A percentile compares a stretch with the other conserved stretches of the same genome.
These are phyloP conservation scores for Sextonia rubra DNA, from an alignment of 164 flowering plant genomes.

Conservation along the genomic window DNA sequence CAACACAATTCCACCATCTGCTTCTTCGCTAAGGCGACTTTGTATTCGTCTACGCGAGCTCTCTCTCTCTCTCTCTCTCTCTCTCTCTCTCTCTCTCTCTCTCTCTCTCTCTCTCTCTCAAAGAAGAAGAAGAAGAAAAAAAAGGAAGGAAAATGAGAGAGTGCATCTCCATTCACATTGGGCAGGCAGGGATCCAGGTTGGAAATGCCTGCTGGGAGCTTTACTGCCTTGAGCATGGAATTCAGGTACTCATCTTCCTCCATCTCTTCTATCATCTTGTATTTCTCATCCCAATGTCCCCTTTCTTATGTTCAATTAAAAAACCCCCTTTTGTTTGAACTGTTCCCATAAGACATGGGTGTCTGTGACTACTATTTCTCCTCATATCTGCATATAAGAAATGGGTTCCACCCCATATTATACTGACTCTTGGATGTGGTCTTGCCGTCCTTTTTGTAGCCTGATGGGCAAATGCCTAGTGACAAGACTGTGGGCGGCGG, in stretches of 20 bases:
- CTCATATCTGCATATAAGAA: too few relatives aligned
- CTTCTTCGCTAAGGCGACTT: background rate
- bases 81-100: background rate
- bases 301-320: too few relatives aligned
- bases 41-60: background rate
- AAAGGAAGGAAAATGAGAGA: slow-evolving; percentile 40
- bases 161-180: slow-evolving; percentile 54
- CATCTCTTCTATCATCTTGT: too few relatives aligned
- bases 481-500: slow-evolving; percentile 60
- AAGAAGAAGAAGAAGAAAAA: background rate
- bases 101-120: background rate
- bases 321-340: too few relatives aligned
- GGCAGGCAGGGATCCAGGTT: slow-evolving; percentile 51
- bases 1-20: background rate
- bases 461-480: slow-evolving; percentile 71
- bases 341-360: too few relatives aligned
- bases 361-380: too few relatives aligned
- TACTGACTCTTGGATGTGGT: background rate
- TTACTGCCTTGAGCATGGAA: slow-evolving; percentile 47
- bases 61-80: too few relatives aligned
- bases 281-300: too few relatives aligned
- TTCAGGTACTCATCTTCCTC: slow-evolving; percentile 24
- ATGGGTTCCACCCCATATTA: background rate
- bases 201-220: slow-evolving; percentile 47
- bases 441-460: slow-evolving; percentile 25